Evolutionary conservation across 257 asterid species (phyloP).

Genomic region (Henckelia pumila): DNA sequence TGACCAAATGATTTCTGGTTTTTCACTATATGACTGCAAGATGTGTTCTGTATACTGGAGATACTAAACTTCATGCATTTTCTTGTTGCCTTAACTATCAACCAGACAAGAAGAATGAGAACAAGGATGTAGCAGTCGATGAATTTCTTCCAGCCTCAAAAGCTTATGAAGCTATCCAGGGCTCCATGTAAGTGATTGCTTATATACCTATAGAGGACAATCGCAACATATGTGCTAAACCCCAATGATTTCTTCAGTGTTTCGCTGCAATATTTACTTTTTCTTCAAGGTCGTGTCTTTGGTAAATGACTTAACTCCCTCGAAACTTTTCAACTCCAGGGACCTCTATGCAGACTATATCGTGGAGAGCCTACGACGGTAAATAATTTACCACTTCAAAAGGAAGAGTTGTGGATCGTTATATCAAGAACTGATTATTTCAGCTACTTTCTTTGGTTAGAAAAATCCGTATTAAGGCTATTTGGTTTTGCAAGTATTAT

Average conservation of each 20-base stretch:
- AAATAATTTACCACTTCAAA: neutral
- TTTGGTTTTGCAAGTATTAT: neutral
- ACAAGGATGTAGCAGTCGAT: conserved; percentile 55
- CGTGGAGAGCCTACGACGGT: neutral
- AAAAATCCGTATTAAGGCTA: neutral
- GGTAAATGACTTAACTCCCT: neutral
- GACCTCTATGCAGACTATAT: neutral
- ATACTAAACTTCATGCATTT: neutral
- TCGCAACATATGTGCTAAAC: neutral
- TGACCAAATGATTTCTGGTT: neutral
- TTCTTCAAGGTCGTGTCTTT: neutral
- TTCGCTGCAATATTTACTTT: neutral
- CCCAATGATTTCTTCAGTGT: neutral
- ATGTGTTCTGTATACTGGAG: neutral
- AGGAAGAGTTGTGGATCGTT: neutral
- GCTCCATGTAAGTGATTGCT: neutral
- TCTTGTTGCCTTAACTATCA: conserved; percentile 27
- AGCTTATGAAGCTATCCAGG: neutral
- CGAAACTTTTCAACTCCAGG: neutral
- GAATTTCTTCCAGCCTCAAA: neutral
- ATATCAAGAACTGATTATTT: neutral
- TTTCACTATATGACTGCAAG: neutral
- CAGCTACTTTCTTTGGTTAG: neutral
- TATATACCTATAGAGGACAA: neutral
- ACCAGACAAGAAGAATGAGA: conserved; percentile 72